Evolutionary conservation across 371 early-diverging fungal genomes (phyloP).

Genomic region (Syncephalastrum contaminatum): DNA sequence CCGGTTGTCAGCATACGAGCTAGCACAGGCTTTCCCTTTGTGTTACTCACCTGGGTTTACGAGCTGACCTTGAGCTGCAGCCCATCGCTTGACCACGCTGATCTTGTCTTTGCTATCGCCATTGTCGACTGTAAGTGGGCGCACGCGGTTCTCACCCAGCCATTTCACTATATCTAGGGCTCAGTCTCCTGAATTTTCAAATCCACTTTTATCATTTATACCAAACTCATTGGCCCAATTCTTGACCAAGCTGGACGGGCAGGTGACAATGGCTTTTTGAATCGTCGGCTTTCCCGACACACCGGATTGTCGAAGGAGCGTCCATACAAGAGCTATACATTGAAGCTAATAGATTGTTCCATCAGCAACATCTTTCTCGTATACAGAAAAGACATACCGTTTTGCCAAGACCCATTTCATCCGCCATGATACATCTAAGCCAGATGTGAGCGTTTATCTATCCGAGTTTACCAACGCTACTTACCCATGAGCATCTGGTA

Average conservation of each 20-base stretch:
- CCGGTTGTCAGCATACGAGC: slow-evolving; percentile 3
- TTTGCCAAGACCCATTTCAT: slow-evolving; percentile 98
- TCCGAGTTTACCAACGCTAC: not conserved
- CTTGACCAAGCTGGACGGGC: slow-evolving; percentile 80
- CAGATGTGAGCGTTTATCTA: not conserved
- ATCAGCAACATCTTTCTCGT: slow-evolving; percentile 1
- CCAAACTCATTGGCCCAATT: slow-evolving; percentile 89
- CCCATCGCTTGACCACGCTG: slow-evolving; percentile 75
- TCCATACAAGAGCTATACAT: slow-evolving; percentile 95
- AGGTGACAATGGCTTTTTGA: slow-evolving; percentile 86
- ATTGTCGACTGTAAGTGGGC: slow-evolving; percentile 83
- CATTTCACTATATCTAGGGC: slow-evolving; percentile 68
- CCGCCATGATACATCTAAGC: slow-evolving; percentile 96
- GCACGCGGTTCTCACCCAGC: slow-evolving; percentile 82
- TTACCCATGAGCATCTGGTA: slow-evolving; percentile 57
- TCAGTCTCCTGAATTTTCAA: too few relatives aligned
- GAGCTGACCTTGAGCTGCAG: slow-evolving; percentile 78
- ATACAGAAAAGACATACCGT: slow-evolving; percentile 66
- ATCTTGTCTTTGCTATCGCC: slow-evolving; percentile 89
- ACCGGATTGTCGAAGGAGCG: slow-evolving; percentile 88
- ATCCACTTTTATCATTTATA: slow-evolving; percentile 15
- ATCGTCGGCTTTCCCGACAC: slow-evolving; percentile 86
- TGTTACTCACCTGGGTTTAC: slow-evolving; percentile 66
- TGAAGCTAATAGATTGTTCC: slow-evolving; percentile 49
- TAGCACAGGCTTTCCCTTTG: not conserved